These are phyloP conservation scores for Chrysopogon serrulatus DNA, from an alignment of 176 grass and related monocot species.

Conservation along the genomic window DNA sequence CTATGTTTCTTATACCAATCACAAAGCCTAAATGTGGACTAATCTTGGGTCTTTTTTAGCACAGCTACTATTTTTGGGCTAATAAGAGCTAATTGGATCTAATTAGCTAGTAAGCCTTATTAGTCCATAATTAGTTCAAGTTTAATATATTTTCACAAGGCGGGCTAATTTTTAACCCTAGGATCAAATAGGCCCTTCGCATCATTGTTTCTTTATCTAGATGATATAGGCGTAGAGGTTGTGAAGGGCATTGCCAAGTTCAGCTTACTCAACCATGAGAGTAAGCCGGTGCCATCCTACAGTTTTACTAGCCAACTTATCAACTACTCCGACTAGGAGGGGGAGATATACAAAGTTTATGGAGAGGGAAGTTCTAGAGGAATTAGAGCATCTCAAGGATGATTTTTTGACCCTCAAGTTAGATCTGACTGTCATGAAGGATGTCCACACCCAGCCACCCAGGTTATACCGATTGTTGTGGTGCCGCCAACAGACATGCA, in stretches of 20 bases:
- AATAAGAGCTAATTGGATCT: too few species aligned
- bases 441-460: not conserved
- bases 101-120: too few species aligned
- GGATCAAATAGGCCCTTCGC: too few species aligned
- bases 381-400: slow-evolving; percentile 14
- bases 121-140: too few species aligned
- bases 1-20: too few species aligned
- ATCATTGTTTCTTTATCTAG: not conserved
- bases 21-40: too few species aligned
- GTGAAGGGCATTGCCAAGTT: not conserved
- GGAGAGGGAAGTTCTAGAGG: slow-evolving; percentile 3
- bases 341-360: slow-evolving; percentile 8
- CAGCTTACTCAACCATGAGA: not conserved
- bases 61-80: too few species aligned
- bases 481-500: slow-evolving; percentile 2
- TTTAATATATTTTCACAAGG: too few species aligned
- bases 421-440: not conserved
- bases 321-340: not conserved
- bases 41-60: too few species aligned
- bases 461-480: not conserved
- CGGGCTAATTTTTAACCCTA: too few species aligned
- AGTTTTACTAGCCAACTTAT: not conserved
- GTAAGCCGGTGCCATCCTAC: not conserved
- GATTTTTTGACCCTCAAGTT: slow-evolving; percentile 6
- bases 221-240: not conserved